Base-by-base conservation (phyloP, 2,329 filamentous ascomycete species). In the Colletotrichum tropicicola region DNA sequence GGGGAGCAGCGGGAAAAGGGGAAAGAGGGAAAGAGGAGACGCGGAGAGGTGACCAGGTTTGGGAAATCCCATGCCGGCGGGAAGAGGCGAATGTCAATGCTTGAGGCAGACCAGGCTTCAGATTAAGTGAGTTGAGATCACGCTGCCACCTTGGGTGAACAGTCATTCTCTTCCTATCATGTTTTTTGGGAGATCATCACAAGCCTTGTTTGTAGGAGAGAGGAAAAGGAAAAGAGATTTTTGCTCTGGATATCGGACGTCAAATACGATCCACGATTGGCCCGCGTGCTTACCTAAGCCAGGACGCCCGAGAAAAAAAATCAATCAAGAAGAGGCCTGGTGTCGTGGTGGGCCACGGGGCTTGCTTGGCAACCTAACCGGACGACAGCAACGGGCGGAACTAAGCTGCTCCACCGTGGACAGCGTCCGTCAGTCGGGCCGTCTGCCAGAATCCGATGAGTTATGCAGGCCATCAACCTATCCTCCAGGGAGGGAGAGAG, bases 111-210 rank as follows among this genome's bases (percentile, higher is more conserved):
- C 19, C 28, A 68, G 79, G 86, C 86, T 87, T 89, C 87, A 89
- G 87, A 89, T 86, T 83, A 76, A 48, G 39, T 75, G 78, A 79
- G 77, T 80, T 88, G 83, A 88, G 83, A 89, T 89, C 87, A 89
- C 84, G 79, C 81, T 82, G 79, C 79, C 78, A 69, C 70, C 66
- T 68, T 66, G 59, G 72, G 78, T 78, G 77, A 83, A 81, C 83
- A 80, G 85, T 89, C 86, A 89, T 82, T 85, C 87, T 89, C 87
- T 89, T 89, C 87, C 87, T 89, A 89, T 89, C 84, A 87, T 87
- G 77, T 77, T 79, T 82, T 81, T 80, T 69, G 76, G 73, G 76
- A 75, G 78, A 87, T 89, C 87, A 89, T 89, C 87, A 89, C 75
- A 61, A 88, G 86, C 86, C 81, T 75, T 76, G 69, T 75, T 76